Evolutionary conservation across 805 yeast species (phyloP).

Genomic region (Metschnikowia bowlesiae): DNA sequence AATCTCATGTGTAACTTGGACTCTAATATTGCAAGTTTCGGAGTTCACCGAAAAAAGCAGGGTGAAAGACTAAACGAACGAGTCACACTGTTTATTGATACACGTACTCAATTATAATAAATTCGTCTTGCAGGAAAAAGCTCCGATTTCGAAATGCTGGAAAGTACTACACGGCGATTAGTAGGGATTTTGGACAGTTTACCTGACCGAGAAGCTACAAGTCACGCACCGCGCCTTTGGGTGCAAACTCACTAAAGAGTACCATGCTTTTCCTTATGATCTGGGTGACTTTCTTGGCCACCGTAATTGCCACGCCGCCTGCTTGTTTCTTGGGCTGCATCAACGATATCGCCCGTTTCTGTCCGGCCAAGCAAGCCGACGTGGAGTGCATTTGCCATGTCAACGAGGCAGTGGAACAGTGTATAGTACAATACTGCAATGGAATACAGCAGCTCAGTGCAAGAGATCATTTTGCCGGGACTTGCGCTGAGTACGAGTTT

Average conservation of each 20-base stretch:
- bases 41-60: too few species aligned
- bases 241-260: constrained; percentile 8
- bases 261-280: constrained; percentile 7
- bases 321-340: constrained; percentile 47
- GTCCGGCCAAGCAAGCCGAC: constrained; percentile 31
- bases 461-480: constrained; percentile 47
- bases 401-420: constrained; percentile 37
- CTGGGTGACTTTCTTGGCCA: constrained; percentile 2
- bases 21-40: too few species aligned
- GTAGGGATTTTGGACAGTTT: not conserved
- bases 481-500: constrained; percentile 38
- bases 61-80: too few species aligned
- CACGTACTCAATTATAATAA: too few species aligned
- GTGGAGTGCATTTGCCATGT: constrained; percentile 38
- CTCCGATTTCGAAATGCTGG: too few species aligned
- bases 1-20: too few species aligned
- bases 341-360: constrained; percentile 31
- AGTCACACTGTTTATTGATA: too few species aligned
- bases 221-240: constrained; percentile 9
- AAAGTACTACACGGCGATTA: not conserved
- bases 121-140: too few species aligned
- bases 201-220: not conserved
- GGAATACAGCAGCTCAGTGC: constrained; percentile 39
- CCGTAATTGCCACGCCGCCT: constrained; percentile 41
- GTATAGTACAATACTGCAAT: constrained; percentile 45